Percentiles rank a stretch among this genome's conserved stretches.
Conservation (phyloP, 73 alveolate species). For the Tetrahymena thermophila region DNA sequence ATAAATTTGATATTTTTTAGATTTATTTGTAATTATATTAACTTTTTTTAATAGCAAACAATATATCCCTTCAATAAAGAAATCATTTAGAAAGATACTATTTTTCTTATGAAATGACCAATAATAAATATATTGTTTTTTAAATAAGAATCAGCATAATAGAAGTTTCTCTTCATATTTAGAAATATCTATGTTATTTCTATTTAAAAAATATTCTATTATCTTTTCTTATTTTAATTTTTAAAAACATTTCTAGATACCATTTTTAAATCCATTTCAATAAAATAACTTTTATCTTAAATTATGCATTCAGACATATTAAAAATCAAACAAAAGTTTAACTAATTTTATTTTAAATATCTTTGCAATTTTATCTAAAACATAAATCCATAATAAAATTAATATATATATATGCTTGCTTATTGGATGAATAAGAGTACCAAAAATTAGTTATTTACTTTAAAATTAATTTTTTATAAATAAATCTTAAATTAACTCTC, state of each 20-base stretch:
- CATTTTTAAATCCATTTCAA: too few species aligned
- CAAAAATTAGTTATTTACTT: too few species aligned
- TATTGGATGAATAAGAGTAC: too few species aligned
- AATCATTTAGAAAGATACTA: neutral
- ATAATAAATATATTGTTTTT: neutral
- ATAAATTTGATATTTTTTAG: neutral
- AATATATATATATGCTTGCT: too few species aligned
- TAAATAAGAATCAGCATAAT: neutral
- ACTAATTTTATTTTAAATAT: too few species aligned
- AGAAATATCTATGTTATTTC: neutral
- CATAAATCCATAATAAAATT: too few species aligned
- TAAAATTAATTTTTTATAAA: too few species aligned
- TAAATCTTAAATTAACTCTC: too few species aligned
- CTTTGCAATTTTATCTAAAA: too few species aligned
- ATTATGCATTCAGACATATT: too few species aligned
- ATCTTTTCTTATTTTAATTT: neutral
- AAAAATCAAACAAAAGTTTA: too few species aligned
- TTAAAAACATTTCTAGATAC: neutral
- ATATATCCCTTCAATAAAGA: neutral
- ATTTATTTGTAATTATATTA: neutral
- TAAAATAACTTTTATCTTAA: too few species aligned
- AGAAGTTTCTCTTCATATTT: neutral
- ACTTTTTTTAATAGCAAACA: neutral
- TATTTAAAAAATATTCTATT: neutral
- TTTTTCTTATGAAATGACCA: neutral